These are phyloP conservation scores for Trametes pubescens DNA, from an alignment of 1,284 basidiomycete genomes.

Conservation along the genomic window DNA sequence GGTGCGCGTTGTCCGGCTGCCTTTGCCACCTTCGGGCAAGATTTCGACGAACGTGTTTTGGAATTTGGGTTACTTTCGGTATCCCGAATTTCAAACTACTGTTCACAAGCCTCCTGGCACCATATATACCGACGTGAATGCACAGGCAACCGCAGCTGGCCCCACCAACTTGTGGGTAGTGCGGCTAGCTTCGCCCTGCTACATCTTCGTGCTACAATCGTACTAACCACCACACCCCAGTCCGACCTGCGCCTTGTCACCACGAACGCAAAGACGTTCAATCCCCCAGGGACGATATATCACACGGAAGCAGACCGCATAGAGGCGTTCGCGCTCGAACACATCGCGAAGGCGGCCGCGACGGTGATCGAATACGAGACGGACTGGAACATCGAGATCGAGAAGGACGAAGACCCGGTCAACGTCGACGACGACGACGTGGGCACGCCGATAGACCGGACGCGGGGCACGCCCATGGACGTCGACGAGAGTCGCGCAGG, in stretches of 20 bases:
- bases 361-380: slow-evolving; percentile 82
- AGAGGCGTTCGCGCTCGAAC: slow-evolving; percentile 72
- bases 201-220: neutral
- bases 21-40: too few species aligned
- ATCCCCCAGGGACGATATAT: slow-evolving; percentile 75
- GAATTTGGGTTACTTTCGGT: too few species aligned
- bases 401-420: slow-evolving; percentile 68
- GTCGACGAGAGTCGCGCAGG: slow-evolving; percentile 41
- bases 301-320: slow-evolving; percentile 74
- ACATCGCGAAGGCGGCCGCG: slow-evolving; percentile 70
- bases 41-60: too few species aligned
- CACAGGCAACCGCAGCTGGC: too few species aligned
- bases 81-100: too few species aligned
- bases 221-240: slow-evolving; percentile 44
- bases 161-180: too few species aligned
- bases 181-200: too few species aligned
- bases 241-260: slow-evolving; percentile 76
- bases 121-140: too few species aligned
- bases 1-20: too few species aligned
- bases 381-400: slow-evolving; percentile 85
- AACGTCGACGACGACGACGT: slow-evolving; percentile 48
- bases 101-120: too few species aligned
- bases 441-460: slow-evolving; percentile 29
- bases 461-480: slow-evolving; percentile 39
- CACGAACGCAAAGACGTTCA: slow-evolving; percentile 76